Conservation (phyloP, 1,139 yeast species). For the Suhomyces panamericanus region DNA sequence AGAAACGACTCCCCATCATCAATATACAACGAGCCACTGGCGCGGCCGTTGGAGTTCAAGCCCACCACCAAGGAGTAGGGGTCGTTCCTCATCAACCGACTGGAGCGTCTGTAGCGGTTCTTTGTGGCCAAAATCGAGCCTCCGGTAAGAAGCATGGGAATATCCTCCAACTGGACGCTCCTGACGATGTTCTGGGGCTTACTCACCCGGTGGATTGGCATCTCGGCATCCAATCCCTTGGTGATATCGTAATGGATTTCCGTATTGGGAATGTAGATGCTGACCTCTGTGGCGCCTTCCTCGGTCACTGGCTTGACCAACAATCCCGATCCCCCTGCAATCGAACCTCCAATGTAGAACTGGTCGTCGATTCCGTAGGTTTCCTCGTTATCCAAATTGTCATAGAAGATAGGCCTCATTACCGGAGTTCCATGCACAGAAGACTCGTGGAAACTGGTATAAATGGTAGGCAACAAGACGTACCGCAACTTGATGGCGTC, state of each 20-base stretch:
- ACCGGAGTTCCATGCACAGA: conserved; percentile 67
- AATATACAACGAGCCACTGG: conserved; percentile 61
- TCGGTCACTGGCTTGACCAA: conserved; percentile 80
- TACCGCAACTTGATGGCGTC: conserved; percentile 76
- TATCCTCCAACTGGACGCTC: conserved; percentile 54
- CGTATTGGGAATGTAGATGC: conserved; percentile 64
- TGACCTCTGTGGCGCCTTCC: conserved; percentile 46
- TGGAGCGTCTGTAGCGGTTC: conserved; percentile 76
- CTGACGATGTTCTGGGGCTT: conserved; percentile 20
- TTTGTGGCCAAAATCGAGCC: conserved; percentile 73
- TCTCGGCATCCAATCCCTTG: conserved; percentile 30
- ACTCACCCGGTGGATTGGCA: conserved; percentile 8
- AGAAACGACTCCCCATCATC: conserved; percentile 83
- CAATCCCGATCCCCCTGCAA: conserved; percentile 61
- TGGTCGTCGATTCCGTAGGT: conserved; percentile 74
- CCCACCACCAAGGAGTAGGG: conserved; percentile 81
- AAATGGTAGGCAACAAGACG: conserved; percentile 70
- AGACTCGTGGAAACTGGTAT: conserved; percentile 75
- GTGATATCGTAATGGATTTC: conserved; percentile 61
- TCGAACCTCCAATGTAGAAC: conserved; percentile 64
- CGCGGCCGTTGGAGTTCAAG: conserved; percentile 48
- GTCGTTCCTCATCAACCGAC: conserved; percentile 73
- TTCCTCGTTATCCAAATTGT: conserved; percentile 51
- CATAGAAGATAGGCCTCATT: conserved; percentile 73
- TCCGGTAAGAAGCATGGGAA: conserved; percentile 76